Base-by-base conservation (phyloP, 2,329 filamentous ascomycete species). In the Colletotrichum tamarilloi region DNA sequence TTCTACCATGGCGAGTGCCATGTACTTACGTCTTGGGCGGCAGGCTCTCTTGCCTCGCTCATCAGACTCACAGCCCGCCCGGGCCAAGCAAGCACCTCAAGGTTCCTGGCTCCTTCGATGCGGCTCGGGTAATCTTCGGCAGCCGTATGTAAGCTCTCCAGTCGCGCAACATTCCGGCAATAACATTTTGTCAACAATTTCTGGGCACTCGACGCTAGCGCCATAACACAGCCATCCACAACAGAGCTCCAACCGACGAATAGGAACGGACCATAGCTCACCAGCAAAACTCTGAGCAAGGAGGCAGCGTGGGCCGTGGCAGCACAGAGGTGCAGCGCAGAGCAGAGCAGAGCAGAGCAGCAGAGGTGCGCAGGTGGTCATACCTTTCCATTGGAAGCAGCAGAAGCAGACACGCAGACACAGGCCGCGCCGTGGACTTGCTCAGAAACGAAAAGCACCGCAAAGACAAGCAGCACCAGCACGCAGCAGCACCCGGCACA, bases 221-320 rank as follows among this genome's bases (percentile, higher is more conserved):
- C 65, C 53, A 75, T 69, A 75, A 75, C 74, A 75, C 42, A 70
- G 49, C 70, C 62, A 69, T 68, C 70, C 70, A 73, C 68, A 68
- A 42, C 55, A 64, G n/a, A 72, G 68, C 68, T 67, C 38, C 56
- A 19, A 35, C 14, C 35, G 62, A 32, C 71, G 60, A 73, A 73
- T 73, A 57, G 62, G 28, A 66, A 22, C n/a, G 12, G 16, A 35
- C 22, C 14, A 49, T 22, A 62, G 59, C 71, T 70, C 67, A 62
- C 63, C 38, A 46, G 42, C 49, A 68, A 73, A 69, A 73, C 70
- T 73, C 70, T 73, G 70, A 68, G 26, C 55, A 35, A 55, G 32
- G 56, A 35, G 32, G 32, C 1, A 35, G 32, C 32, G 32, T 35
- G 32, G 32, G 32, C 32, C 32, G 32, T 12, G 32, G 32, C 62